Evolutionary conservation across 2,329 filamentous ascomycete species (phyloP), one percentile per base, ranked within the genome.

Genomic region (Stagonosporopsis cucurbitacearum): DNA sequence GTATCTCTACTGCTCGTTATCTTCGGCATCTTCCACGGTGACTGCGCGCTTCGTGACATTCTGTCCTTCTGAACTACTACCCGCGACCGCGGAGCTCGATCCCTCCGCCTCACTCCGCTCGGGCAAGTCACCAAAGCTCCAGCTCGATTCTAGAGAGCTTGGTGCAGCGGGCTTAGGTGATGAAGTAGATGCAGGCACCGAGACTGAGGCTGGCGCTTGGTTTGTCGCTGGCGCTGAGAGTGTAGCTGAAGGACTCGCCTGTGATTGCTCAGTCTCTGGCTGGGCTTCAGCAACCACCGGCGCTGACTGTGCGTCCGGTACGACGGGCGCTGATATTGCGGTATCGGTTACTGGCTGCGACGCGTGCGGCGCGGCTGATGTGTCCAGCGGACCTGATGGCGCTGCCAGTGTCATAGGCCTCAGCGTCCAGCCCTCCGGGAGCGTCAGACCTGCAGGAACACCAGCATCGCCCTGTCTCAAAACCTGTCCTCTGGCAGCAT

Each of bases 381-480:
- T 25, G 32, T 37, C 49, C 30, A 62, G 59, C 23, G 57, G 60
- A 15, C 49, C 60, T 40, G 59, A 20, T 42, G 63, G 66, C 30
- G 63, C 62, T 52, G 67, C 57, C 33, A 67, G 56, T 28, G 68
- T 61, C 68, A 75, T 70, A 5, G 70, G 68, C 50, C 70, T 61
- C 58, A 76, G 48, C 17, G 71, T 74, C 72, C 73, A 77, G 13
- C 73, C 74, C 44, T 72, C 68, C 7, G 74, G 74, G 32, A 77
- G 65, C n/a, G 63, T 65, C 44, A 77, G 49, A 5, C 74, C 74
- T 47, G 64, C 64, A 8, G 73, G 74, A 25, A 76, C 51, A 44
- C 71, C 69, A 25, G 65, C 54, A 59, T 76, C 72, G 22, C 72
- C 72, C 33, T 73, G 72, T 36, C 72, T 62, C 37, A 75, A 50